Base-by-base conservation (phyloP, 2,329 filamentous ascomycete genomes). In the Paecilomyces dactylethromorphus region DNA sequence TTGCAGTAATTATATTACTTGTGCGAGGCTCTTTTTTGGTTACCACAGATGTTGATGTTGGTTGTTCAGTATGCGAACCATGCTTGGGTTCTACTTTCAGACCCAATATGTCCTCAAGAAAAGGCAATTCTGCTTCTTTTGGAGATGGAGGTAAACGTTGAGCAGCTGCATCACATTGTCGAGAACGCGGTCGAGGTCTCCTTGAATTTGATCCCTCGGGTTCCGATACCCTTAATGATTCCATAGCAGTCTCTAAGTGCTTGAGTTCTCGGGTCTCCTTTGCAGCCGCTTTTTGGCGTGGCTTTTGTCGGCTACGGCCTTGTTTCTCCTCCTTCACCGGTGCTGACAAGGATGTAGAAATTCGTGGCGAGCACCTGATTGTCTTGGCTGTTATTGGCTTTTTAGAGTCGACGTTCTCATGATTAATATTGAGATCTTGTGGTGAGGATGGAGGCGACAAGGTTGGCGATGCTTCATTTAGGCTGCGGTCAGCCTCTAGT, bases 381-480 rank as follows among this genome's bases (percentile, higher is more conserved):
- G 39, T 8, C n/a, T 45, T 45, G 10, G n/a, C 10, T 7, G 39
- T 21, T 1, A 18, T 3, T 18, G n/a, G 10, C 21, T 45, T 21
- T 45, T 6, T 6, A 10, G 3, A n/a, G n/a, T 18, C 3, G 15
- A 10, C 15, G 8, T 18, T 45, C 39, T 45, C 39, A 45, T 18
- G 39, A 18, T 5, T 5, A 18, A 18, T n/a, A 45, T n/a, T 45
- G 39, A 10, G 39, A 21, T 21, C 4, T 45, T 21, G 39, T 3
- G 39, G 39, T 0, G 2, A n/a, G 10, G 18, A 21, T 33, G 49
- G 6, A 31, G 59, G 24, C 11, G 62, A 63, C 15, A 72, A 26
- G 24, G 59, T 58, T 11, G 69, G 55, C 1, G 64, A 64, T 13
- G 62, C 60, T 21, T 45, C 39, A 45, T 45, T 18, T 8, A 21